Percentiles rank a stretch among this genome's conserved stretches.
Evolutionary conservation across 306 rosid genomes (phyloP).

Genomic region (Urtica urens): DNA sequence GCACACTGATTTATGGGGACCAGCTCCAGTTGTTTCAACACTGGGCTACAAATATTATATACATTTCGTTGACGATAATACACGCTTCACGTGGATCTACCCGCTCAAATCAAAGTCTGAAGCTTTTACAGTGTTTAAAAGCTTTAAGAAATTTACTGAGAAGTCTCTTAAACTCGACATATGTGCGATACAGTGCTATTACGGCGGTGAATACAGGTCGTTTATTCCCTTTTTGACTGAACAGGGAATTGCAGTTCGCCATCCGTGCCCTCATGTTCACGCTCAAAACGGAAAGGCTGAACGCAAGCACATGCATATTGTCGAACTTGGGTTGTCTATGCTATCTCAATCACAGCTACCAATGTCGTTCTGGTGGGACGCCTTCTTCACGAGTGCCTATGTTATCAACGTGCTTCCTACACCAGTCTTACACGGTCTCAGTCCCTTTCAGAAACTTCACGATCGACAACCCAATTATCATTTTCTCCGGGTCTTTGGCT

Average conservation of each 20-base stretch:
- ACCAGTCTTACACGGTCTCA: background rate
- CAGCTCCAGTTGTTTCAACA: background rate
- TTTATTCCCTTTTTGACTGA: background rate
- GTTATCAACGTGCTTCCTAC: background rate
- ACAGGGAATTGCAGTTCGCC: background rate
- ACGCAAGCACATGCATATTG: background rate
- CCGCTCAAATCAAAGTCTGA: background rate
- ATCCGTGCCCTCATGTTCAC: background rate
- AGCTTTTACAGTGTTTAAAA: background rate
- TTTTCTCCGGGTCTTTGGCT: background rate
- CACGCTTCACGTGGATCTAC: background rate
- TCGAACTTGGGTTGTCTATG: background rate
- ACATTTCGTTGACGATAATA: background rate
- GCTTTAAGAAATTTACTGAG: background rate
- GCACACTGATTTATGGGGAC: conserved; percentile 1
- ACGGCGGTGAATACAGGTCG: background rate
- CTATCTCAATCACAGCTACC: background rate
- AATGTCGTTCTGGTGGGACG: no score
- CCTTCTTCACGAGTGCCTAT: background rate
- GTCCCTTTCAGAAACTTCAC: background rate
- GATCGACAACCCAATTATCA: background rate
- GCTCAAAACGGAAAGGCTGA: background rate
- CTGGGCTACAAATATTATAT: background rate
- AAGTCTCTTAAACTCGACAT: background rate
- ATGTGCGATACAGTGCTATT: background rate